Conservation (phyloP, 2,329 filamentous ascomycete genomes). For the Colletotrichum musae region DNA sequence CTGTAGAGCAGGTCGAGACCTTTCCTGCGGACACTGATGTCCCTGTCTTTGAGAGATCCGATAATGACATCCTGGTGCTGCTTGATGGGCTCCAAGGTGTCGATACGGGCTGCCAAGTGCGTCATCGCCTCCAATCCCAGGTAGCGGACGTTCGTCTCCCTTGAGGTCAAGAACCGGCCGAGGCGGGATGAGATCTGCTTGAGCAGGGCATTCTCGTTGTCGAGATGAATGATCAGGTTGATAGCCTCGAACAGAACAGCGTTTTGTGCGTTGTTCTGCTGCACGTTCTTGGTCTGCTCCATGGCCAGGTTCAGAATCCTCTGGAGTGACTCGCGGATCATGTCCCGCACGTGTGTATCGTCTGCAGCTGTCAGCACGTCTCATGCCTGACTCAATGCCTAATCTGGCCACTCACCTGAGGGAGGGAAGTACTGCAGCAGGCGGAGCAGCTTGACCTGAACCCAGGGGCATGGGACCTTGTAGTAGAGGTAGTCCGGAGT, state of each 20-base stretch:
- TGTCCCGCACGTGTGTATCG: conserved; percentile 89
- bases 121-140: conserved; percentile 98
- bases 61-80: conserved; percentile 98
- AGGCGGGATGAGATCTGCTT: conserved; percentile 92
- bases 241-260: conserved; percentile 98
- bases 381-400: conserved; percentile 8
- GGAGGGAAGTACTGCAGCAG: conserved; percentile 97
- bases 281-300: conserved; percentile 97
- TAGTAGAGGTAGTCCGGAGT: conserved; percentile 96
- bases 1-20: conserved; percentile 97
- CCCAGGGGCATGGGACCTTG: conserved; percentile 99
- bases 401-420: conserved; percentile 73
- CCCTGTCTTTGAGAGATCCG: conserved; percentile 91
- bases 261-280: conserved; percentile 99
- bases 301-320: conserved; percentile 92
- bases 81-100: conserved; percentile 97
- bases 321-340: conserved; percentile 92
- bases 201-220: conserved; percentile 95
- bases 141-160: conserved; percentile 97
- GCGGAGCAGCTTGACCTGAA: conserved; percentile 94
- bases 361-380: conserved; percentile 64
- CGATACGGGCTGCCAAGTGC: conserved; percentile 92
- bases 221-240: conserved; percentile 97
- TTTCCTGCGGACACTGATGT: conserved; percentile 97
- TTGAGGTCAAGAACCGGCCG: conserved; percentile 95